Base-by-base conservation (phyloP, 1,139 yeast genomes). In the Sugiyamaella japonica region DNA sequence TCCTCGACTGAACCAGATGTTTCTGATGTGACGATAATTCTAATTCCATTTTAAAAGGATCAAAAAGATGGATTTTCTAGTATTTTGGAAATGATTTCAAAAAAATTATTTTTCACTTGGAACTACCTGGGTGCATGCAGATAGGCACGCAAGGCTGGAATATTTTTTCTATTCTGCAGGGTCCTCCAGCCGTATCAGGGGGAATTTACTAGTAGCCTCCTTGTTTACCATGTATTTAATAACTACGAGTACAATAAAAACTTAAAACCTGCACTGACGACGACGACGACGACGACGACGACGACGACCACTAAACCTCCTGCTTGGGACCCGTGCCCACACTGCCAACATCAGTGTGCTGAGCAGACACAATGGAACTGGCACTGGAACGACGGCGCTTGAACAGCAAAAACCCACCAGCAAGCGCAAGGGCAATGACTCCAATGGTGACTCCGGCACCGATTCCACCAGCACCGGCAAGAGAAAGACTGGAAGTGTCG, bases 1-100 rank as follows among this genome's bases (percentile, higher is more conserved):
- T 89, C 71, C 83, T 88, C 64, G 85, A 85, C 64, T 83, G 85
- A 64, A 89, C 78, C 62, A 89, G 80, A 63, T 85, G 75, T 66
- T 55, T 86, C 84, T 62, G 90, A 84, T 69, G 62, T 12, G 59
- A 50, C 25, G 62, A 54, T 40, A 61, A 59, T 48, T 62, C 63
- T 40, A 62, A 40, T 53, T 60, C 59, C 64, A 61, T 62, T 36
- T 12, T 53, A 28, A 2, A 25, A 15, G 8, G 17, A 15, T 37
- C 7, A n/a, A n/a, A n/a, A n/a, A n/a, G 29, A 45, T 20, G 29
- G 39, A 32, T 10, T n/a, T 34, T 7, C 8, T 12, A 5, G 34
- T 29, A 9, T 29, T 12, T 29, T 29, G 34, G n/a, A 29, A 29
- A 29, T 29, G 46, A 28, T 28, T 36, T 15, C 10, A 42, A 42